Evolutionary conservation across 352 stramenopile genomes (phyloP), one percentile per base, ranked within the genome.

Genomic region (Nothophytophthora sp.): DNA sequence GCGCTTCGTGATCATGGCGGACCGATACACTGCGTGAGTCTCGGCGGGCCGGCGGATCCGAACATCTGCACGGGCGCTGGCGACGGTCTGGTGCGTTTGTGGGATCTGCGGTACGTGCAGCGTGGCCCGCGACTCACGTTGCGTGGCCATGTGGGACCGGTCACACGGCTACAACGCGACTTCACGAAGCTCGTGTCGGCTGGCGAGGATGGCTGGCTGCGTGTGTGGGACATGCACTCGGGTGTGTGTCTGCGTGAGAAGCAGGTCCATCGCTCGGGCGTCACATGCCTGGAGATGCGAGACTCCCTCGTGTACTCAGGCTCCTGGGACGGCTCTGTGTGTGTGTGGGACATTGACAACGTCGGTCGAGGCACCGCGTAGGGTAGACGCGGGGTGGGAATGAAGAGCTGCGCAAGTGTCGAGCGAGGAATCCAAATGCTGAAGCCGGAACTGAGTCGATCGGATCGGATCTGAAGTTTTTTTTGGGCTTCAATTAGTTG

Each of bases 221-320:
- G 78, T 22, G 68, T 90, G 23, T 92, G 79, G 84, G 78, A 92
- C 60, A 83, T 92, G 63, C 80, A 90, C 55, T 90, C 84, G 7
- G 84, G 84, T 15, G 63, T 71, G 20, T 90, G 81, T 37, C 55
- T 84, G 22, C 71, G 81, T 5, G 71, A 91, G 16, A 70, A 73
- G 32, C 39, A 55, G 11, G 75, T 61, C 5, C 81, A 95, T 49
- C 40, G 66, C 38, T 86, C 81, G 27, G 76, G 84, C 9, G 69
- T 95, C 10, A 87, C 81, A 53, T 69, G 66, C 49, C 68, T 90
- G 24, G 67, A 64, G 49, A 67, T 92, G 32, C 71, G 65, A 2
- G 77, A 90, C 59, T 70, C 78, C 23, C 53, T 77, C 24, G 74
- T 93, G 36, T 84, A 82, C 57, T 90, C 83, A 28, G 67, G 69